Evolutionary conservation across 1,284 basidiomycete genomes (phyloP).

Genomic region (Sporisorium reilianum): DNA sequence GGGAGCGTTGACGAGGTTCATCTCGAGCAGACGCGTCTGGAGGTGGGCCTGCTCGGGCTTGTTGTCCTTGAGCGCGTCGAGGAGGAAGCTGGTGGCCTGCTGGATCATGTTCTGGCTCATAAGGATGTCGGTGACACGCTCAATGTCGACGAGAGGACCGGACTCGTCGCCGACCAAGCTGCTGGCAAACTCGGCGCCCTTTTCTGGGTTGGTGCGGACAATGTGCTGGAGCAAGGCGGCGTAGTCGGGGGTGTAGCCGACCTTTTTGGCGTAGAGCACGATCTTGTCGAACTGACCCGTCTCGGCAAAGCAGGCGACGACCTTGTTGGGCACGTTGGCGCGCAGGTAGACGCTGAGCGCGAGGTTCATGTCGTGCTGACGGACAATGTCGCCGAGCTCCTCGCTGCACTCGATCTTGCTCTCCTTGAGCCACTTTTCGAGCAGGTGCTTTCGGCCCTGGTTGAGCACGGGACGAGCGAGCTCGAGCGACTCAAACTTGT

Average conservation of each 20-base stretch:
- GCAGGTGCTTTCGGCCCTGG: slow-evolving; percentile 94
- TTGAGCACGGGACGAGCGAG: slow-evolving; percentile 94
- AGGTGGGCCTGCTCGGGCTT: slow-evolving; percentile 95
- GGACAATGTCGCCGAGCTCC: slow-evolving; percentile 97
- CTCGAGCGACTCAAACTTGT: slow-evolving; percentile 95
- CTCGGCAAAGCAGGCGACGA: slow-evolving; percentile 96
- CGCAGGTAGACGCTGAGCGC: slow-evolving; percentile 98
- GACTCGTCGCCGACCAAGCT: slow-evolving; percentile 93
- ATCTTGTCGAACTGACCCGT: slow-evolving; percentile 99
- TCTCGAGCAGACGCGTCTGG: slow-evolving; percentile 96
- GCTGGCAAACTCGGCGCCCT: slow-evolving; percentile 97
- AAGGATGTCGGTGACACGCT: slow-evolving; percentile 85
- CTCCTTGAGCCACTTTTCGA: slow-evolving; percentile 99
- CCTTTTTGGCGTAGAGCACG: slow-evolving; percentile 96
- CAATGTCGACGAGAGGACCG: slow-evolving; percentile 93
- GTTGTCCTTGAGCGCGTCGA: slow-evolving; percentile 99
- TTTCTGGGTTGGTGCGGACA: slow-evolving; percentile 95
- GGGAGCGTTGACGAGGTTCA: slow-evolving; percentile 97
- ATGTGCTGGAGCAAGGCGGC: slow-evolving; percentile 94
- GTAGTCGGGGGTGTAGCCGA: slow-evolving; percentile 94
- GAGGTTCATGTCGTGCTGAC: slow-evolving; percentile 94
- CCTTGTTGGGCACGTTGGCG: slow-evolving; percentile 98
- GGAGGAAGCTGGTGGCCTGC: slow-evolving; percentile 96
- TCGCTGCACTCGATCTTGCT: slow-evolving; percentile 99
- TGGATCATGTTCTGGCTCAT: slow-evolving; percentile 99